Conservation (phyloP, 179 eudicot species). For the Carnegiea gigantea region DNA sequence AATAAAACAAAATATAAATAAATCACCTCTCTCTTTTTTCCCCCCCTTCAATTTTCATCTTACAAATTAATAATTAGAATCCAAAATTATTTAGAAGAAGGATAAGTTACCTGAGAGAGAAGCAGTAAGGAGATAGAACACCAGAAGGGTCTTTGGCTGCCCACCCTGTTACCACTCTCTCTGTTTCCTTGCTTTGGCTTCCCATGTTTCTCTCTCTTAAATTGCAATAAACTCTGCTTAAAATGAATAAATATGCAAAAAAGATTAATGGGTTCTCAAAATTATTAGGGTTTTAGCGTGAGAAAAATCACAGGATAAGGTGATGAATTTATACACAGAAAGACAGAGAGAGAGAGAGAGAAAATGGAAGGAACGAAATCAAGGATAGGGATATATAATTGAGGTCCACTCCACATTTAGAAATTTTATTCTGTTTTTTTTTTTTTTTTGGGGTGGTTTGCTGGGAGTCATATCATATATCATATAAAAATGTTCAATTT, state of each 20-base stretch:
- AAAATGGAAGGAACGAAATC: background rate
- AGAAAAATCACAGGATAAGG: background rate
- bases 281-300: background rate
- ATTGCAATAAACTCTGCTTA: background rate
- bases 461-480: background rate
- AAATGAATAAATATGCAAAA: background rate
- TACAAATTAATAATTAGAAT: no score
- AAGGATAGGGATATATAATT: background rate
- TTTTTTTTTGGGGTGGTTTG: background rate
- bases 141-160: constrained; percentile 93
- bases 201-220: constrained; percentile 38
- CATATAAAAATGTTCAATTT: background rate
- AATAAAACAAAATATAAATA: no score
- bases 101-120: constrained; percentile 57
- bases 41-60: background rate
- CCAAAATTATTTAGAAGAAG: background rate
- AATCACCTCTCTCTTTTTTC: no score
- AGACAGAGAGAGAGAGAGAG: background rate
- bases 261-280: background rate
- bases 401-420: background rate
- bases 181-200: constrained; percentile 51
- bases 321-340: background rate
- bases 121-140: constrained; percentile 71
- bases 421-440: background rate
- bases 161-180: constrained; percentile 67